Evolutionary conservation across 139 green algal species (phyloP), one percentile per base, ranked within the genome.

Genomic region (Picochlorum sp.): DNA sequence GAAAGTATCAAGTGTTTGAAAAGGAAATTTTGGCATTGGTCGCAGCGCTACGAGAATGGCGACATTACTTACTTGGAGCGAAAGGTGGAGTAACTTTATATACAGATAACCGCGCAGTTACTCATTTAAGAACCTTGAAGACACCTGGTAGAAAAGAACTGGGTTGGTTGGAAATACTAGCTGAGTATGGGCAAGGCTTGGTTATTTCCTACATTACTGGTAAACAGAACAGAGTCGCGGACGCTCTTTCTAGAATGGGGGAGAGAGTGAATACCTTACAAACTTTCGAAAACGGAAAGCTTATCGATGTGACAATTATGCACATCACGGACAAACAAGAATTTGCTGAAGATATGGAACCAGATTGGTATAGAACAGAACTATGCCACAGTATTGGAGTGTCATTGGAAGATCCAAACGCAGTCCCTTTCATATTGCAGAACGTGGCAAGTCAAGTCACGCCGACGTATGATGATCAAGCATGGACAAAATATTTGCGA

Each of bases 161-260:
- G 21, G 21, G 21, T 23, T 23, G 21, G 21, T 23, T 23, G 21
- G 21, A 23, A 23, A 23, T 23, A 23, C 21, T 23, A 23, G 21
- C 21, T 23, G 21, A 23, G 21, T 23, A 23, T 23, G 21, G 21
- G 21, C 21, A 23, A 23, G 21, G 21, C 21, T 23, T 23, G 21
- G 21, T 23, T 23, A 23, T 23, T 23, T 23, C 21, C 21, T 23
- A 23, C 21, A 23, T 23, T 23, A 23, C 21, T 23, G 21, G 21
- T 23, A 23, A 23, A 23, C 21, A 23, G 21, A 23, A 23, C 21
- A 23, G 21, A 23, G 21, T 82, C 2, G 79, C 79, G 15, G 75
- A 82, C 28, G 57, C 66, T 1, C 49, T 68, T 2, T 67, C 55
- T 41, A 32, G 67, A 11, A 38, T 51, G 11, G 51, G 57, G 11